Base-by-base conservation (phyloP, 495 filamentous ascomycete species). In the Cetradonia linearis region DNA sequence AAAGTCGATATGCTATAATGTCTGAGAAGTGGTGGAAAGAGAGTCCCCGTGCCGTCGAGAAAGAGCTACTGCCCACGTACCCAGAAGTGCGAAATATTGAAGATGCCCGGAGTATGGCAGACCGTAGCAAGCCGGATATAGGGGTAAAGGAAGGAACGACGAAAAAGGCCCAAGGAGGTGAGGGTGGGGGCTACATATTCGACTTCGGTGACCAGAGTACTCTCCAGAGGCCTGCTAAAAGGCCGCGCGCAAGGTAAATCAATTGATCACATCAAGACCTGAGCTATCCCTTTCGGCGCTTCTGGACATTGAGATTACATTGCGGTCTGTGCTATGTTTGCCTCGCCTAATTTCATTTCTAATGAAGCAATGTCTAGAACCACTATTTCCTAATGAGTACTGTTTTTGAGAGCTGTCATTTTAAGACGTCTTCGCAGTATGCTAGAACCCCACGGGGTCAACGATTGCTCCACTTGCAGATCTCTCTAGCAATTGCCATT, bases 31-130 rank as follows among this genome's bases (percentile, higher is more conserved):
- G 70, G 70, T 71, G 70, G 70, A 70, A 60, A 40, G 74, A 77
- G 50, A 70, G 69, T 57, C 74, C 74, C 2, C 67, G 70, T 16
- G 69, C 75, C 3, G 67, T 72, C 47, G 68, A 67, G 10, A 66
- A 62, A 36, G 70, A 73, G 34, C 56, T 77, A 44, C 68, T 77
- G 18, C 74, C 76, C 34, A 77, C 74, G 0, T 77, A 75, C 55
- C 74, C 72, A 4, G 74, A 77, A 60, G 66, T 75, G 8, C 67
- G 74, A 25, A 77, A 76, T 37, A 62, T n/a, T 61, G 47, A 61
- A 36, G 16, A 33, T 28, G 47, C 40, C 52, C 59, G 38, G 36
- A 58, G 30, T 58, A 55, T 57, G 27, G 40, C 52, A 40, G 53
- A 63, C 30, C 59, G 63, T 37, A 62, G 62, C 58, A 56, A 60